phyloP scores from a whole-genome alignment of 106 monocot species.

The Chionographis japonica region DNA sequence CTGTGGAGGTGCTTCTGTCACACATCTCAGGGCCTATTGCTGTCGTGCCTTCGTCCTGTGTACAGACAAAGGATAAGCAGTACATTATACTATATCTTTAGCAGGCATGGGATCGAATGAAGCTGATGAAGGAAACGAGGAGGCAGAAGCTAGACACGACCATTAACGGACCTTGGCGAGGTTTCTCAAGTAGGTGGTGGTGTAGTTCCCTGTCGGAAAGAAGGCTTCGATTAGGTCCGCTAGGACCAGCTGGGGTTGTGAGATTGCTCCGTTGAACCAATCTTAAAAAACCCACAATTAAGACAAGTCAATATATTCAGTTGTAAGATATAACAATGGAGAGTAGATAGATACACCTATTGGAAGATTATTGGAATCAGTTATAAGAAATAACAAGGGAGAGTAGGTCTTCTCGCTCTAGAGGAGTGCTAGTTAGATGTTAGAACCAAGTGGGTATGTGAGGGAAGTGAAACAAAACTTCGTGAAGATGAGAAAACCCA shows the following conservation, averaged over 20 bases:
- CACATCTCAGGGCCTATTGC: slow-evolving; percentile 47
- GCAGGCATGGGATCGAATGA: neutral
- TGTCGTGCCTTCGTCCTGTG: slow-evolving; percentile 57
- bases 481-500: too few species aligned
- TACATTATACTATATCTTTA: neutral
- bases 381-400: too few species aligned
- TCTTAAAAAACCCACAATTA: slow-evolving; percentile 25
- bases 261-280: slow-evolving; percentile 85
- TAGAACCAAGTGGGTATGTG: too few species aligned
- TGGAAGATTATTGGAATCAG: neutral
- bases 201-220: slow-evolving; percentile 81
- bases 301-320: too few species aligned
- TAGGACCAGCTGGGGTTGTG: slow-evolving; percentile 89
- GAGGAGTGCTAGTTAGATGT: too few species aligned
- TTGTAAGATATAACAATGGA: too few species aligned
- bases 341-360: too few species aligned
- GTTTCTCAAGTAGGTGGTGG: slow-evolving; percentile 76
- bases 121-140: neutral
- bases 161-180: slow-evolving; percentile 56
- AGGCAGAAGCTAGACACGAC: slow-evolving; percentile 1
- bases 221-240: slow-evolving; percentile 83
- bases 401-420: too few species aligned
- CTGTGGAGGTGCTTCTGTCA: slow-evolving; percentile 35
- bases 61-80: neutral
- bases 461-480: too few species aligned